Evolutionary conservation across 108 stramenopile species (phyloP).

Genomic region (Cyclotella cryptica): DNA sequence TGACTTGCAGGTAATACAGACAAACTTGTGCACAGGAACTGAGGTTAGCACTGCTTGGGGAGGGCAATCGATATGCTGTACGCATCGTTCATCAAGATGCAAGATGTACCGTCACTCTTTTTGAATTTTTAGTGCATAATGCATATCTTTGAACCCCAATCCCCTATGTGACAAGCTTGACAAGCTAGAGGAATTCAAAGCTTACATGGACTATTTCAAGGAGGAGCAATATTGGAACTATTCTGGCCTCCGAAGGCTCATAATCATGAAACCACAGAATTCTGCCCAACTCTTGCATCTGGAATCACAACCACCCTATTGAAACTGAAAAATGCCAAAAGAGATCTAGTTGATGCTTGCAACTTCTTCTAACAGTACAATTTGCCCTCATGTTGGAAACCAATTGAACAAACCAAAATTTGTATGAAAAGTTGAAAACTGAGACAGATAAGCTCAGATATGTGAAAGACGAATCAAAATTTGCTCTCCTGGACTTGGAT

Average conservation of each 20-base stretch:
- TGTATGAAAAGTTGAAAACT: background rate
- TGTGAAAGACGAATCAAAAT: constrained; percentile 11
- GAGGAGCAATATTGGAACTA: constrained; percentile 18
- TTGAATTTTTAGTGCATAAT: background rate
- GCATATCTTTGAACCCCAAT: constrained; percentile 6
- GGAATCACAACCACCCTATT: background rate
- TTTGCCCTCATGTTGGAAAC: too few relatives aligned
- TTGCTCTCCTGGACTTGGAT: background rate
- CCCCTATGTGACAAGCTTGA: constrained; percentile 1
- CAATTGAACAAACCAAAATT: background rate
- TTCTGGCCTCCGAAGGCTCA: constrained; percentile 10
- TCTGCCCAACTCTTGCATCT: background rate
- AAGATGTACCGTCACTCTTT: background rate
- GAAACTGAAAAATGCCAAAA: too few relatives aligned
- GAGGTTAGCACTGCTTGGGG: constrained; percentile 15
- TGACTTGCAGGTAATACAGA: constrained; percentile 17
- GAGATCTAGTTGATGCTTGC: too few relatives aligned
- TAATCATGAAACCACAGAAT: constrained; percentile 5
- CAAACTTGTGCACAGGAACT: constrained; percentile 22
- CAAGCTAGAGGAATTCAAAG: constrained; percentile 13
- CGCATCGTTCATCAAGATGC: background rate
- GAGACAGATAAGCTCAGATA: constrained; percentile 12
- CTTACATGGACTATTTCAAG: constrained; percentile 12
- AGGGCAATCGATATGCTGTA: constrained; percentile 18
- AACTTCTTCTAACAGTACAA: too few relatives aligned